Base-by-base conservation (phyloP, 1,139 yeast species). In the Yamadazyma songkhlaensis region DNA sequence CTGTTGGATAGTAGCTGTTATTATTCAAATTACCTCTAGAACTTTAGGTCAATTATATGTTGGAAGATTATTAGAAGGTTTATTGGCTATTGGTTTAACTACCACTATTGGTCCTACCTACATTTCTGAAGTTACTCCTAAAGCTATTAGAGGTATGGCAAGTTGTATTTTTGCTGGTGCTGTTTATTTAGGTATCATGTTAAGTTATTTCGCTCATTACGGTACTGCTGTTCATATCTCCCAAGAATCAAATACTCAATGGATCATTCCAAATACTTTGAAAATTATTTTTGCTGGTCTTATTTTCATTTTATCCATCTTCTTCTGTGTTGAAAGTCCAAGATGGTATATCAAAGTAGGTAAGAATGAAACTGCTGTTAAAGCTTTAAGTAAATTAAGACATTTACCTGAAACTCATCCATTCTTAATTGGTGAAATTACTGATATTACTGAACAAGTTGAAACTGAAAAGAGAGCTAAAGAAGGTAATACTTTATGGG, bases 71-170 rank as follows among this genome's bases (percentile, higher is more conserved):
- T 57, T 77, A 33, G 79, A 77, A 48, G 80, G 81, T 10, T 41
- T 48, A 10, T 54, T 77, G 24, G 79, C 79, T 7, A 61, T 78
- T 35, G 83, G 84, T 9, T 76, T 76, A 48, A 75, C 81, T 10
- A 68, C 78, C 8, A 74, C 79, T 14, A 68, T 74, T 39, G 81
- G 81, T 11, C 83, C 84, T 9, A 60, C 74, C 31, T 75, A 74
- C 49, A 55, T 74, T 34, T 64, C 78, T 3, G 83, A 77, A 52
- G 69, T 74, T 30, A 67, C 81, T 9, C 82, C 83, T 6, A 62
- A 66, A 43, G 60, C 71, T 15, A 69, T 75, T 39, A 66, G 83
- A 54, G 83, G 81, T 25, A 52, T 72, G 40, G 67, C 75, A 39
- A 64, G 64, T 24, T 72, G 76, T 49, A 56, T 74, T 30, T 76